These are phyloP conservation scores for Zygotorulaspora mrakii DNA, from an alignment of 1,139 yeast genomes.

Conservation along the genomic window DNA sequence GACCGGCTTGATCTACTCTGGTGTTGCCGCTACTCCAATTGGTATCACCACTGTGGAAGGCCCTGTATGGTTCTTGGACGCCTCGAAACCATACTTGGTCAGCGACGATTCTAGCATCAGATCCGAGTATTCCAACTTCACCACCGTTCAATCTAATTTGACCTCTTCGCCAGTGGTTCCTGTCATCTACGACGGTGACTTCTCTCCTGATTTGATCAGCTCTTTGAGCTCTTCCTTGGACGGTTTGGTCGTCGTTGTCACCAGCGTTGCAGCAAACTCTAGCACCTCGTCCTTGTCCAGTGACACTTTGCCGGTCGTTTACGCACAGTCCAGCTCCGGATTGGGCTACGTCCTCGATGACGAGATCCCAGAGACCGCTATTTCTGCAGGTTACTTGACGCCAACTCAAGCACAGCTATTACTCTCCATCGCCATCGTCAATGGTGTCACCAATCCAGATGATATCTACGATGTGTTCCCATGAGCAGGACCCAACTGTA, in stretches of 20 bases:
- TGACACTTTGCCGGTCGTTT: constrained; percentile 26
- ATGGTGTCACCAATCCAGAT: constrained; percentile 24
- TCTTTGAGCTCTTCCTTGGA: constrained; percentile 21
- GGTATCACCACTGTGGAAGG: constrained; percentile 21
- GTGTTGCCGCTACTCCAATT: constrained; percentile 28
- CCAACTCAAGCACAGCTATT: constrained; percentile 35
- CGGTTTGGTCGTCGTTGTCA: constrained; percentile 31
- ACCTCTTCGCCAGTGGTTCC: constrained; percentile 27
- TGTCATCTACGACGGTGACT: constrained; percentile 30
- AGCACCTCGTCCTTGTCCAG: constrained; percentile 20
- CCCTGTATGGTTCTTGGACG: constrained; percentile 29
- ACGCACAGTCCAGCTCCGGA: constrained; percentile 21
- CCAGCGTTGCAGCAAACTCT: constrained; percentile 24
- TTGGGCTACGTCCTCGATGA: constrained; percentile 17
- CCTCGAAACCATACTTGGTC: constrained; percentile 25
- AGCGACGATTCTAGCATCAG: constrained; percentile 24
- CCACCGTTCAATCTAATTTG: constrained; percentile 16
- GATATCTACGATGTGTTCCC: constrained; percentile 20
- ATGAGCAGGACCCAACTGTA: constrained; percentile 6
- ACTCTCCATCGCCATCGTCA: constrained; percentile 30
- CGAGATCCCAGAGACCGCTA: constrained; percentile 29
- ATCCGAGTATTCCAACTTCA: constrained; percentile 25
- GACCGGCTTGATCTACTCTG: constrained; percentile 30
- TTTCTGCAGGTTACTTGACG: constrained; percentile 33
- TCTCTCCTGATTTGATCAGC: constrained; percentile 19